Percentiles rank a stretch among this genome's conserved stretches.
Conservation (phyloP, 805 yeast genomes). For the Yarrowia sp. region DNA sequence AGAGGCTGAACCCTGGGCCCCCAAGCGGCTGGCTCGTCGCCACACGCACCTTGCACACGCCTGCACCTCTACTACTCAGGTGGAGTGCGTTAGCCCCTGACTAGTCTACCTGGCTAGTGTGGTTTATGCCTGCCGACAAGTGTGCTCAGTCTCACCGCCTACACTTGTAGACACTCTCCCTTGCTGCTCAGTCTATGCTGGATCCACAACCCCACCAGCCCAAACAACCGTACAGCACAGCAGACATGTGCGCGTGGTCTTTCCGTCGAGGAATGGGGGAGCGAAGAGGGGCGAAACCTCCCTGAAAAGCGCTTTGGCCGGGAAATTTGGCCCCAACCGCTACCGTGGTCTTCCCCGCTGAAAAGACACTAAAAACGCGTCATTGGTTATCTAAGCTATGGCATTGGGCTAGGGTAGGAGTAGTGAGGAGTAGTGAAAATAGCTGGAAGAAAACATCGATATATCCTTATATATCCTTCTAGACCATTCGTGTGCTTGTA, state of each 20-base stretch:
- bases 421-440: too few species aligned
- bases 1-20: neutral
- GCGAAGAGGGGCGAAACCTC: neutral
- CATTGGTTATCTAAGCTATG: neutral
- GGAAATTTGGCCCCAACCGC: too few species aligned
- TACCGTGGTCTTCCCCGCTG: constrained; percentile 8
- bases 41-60: too few species aligned
- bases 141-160: neutral
- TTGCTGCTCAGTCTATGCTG: neutral
- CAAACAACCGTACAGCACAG: constrained; percentile 14
- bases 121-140: constrained; percentile 1
- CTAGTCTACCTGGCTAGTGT: neutral
- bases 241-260: constrained; percentile 18
- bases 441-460: too few species aligned
- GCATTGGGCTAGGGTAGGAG: too few species aligned
- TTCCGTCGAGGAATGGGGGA: constrained; percentile 16
- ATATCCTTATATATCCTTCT: too few species aligned
- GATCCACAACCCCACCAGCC: constrained; percentile 36
- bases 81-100: constrained; percentile 6
- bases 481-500: too few species aligned
- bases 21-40: too few species aligned
- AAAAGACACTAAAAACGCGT: neutral
- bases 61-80: neutral
- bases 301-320: constrained; percentile 4
- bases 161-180: neutral